A percentile compares a stretch with the other conserved stretches of the same genome.
Conservation (phyloP, 2,329 filamentous ascomycete species). For the Cladosporium velox region DNA sequence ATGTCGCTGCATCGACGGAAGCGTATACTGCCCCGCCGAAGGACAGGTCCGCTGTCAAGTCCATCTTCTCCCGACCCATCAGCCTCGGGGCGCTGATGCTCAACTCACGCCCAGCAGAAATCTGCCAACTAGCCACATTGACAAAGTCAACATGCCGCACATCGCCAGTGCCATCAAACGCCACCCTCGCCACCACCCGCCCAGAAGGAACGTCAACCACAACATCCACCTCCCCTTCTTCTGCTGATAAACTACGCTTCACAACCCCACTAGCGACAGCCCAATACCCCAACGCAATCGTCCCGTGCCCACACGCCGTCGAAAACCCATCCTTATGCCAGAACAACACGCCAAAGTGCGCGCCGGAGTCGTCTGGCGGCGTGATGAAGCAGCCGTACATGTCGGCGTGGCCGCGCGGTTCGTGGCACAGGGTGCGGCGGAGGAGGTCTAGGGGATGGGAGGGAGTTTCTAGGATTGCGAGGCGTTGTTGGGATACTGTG, state of each 20-base stretch:
- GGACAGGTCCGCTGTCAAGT: constrained; percentile 13
- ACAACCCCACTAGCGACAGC: constrained; percentile 33
- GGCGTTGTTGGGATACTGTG: constrained; percentile 40
- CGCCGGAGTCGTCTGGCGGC: constrained; percentile 48
- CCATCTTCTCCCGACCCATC: not conserved
- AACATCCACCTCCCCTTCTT: not conserved
- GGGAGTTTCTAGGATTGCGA: constrained; percentile 38
- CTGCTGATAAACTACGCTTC: not conserved
- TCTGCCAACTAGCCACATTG: constrained; percentile 23
- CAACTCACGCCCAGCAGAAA: not conserved
- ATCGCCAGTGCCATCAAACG: not conserved
- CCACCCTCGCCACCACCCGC: constrained; percentile 16
- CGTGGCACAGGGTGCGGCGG: constrained; percentile 47
- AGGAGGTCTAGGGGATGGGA: constrained; percentile 32
- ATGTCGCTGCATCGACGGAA: constrained; percentile 13
- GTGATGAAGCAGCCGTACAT: constrained; percentile 55
- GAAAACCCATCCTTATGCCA: constrained; percentile 52
- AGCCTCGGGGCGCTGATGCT: not conserved
- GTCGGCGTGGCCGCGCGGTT: constrained; percentile 53
- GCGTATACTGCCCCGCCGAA: constrained; percentile 23
- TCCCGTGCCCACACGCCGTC: constrained; percentile 56
- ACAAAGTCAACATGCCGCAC: constrained; percentile 21
- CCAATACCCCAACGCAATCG: constrained; percentile 52
- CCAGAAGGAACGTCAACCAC: constrained; percentile 25
- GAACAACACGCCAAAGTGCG: constrained; percentile 53